A percentile compares a stretch with the other conserved stretches of the same genome.
Conservation (phyloP, 306 rosid genomes). For the Senna tora region DNA sequence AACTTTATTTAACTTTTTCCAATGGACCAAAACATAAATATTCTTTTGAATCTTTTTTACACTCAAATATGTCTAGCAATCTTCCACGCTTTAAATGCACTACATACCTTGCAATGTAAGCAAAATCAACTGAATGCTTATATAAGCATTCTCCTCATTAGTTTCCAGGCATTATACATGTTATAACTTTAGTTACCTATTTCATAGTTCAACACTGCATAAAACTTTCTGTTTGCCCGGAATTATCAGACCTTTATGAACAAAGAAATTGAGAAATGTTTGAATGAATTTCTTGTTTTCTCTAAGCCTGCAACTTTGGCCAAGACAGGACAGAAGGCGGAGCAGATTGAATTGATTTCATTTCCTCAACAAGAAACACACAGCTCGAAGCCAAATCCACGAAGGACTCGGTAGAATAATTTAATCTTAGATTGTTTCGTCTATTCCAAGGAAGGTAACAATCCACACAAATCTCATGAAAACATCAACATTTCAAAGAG, state of each 20-base stretch:
- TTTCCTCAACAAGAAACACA: too few species aligned
- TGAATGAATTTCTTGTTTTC: not conserved
- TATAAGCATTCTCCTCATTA: slow-evolving; percentile 7
- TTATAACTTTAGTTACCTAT: not conserved
- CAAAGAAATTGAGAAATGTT: not conserved
- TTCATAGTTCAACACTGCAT: not conserved
- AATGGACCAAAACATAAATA: not conserved
- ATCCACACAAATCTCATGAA: too few species aligned
- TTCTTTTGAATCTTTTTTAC: not conserved
- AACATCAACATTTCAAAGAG: too few species aligned
- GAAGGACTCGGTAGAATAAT: too few species aligned
- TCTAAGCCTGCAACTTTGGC: too few species aligned
- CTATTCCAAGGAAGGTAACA: too few species aligned
- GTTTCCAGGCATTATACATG: slow-evolving; percentile 10
- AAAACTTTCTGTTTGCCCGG: not conserved
- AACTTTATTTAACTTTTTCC: not conserved
- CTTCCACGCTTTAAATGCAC: slow-evolving; percentile 13
- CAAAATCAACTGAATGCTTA: slow-evolving; percentile 16
- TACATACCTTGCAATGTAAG: slow-evolving; percentile 10
- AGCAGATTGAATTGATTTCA: too few species aligned
- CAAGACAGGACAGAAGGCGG: too few species aligned
- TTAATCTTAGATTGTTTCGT: too few species aligned
- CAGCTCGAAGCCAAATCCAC: too few species aligned
- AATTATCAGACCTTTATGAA: not conserved
- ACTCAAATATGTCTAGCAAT: not conserved